These are phyloP conservation scores for Bryoerythrophyllum caledonicum DNA, from an alignment of 225 moss, liverwort and hornwort species.

Conservation along the genomic window DNA sequence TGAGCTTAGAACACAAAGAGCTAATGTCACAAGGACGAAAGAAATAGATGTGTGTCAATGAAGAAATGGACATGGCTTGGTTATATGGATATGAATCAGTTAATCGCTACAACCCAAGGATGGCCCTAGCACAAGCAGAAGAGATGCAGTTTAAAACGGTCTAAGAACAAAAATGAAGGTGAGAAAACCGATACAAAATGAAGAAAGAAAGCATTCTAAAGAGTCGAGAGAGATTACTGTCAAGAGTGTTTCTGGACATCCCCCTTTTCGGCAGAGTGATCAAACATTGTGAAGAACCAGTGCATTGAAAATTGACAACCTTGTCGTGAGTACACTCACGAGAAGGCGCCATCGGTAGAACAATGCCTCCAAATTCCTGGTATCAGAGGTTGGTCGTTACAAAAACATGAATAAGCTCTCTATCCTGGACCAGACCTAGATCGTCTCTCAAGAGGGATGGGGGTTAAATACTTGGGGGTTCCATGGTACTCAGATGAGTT, in stretches of 20 bases:
- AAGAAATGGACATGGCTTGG: no score
- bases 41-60: no score
- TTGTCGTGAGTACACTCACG: background rate
- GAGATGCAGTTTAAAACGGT: background rate
- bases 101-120: no score
- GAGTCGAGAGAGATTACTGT: background rate
- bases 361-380: constrained; percentile 11
- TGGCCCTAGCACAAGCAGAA: background rate
- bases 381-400: constrained; percentile 1
- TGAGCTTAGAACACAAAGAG: no score
- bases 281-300: constrained; percentile 14
- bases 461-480: constrained; percentile 9
- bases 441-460: background rate
- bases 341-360: constrained; percentile 10
- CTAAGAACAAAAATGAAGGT: background rate
- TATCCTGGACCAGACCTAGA: constrained; percentile 12
- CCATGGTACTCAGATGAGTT: background rate
- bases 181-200: background rate
- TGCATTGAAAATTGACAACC: background rate
- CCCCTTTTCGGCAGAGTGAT: constrained; percentile 5
- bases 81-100: no score
- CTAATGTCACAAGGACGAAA: no score
- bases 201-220: background rate
- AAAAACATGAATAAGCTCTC: constrained; percentile 16
- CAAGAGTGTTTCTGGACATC: background rate